Conservation (phyloP, 2,329 filamentous ascomycete species). For the Trichoderma endophyticum region DNA sequence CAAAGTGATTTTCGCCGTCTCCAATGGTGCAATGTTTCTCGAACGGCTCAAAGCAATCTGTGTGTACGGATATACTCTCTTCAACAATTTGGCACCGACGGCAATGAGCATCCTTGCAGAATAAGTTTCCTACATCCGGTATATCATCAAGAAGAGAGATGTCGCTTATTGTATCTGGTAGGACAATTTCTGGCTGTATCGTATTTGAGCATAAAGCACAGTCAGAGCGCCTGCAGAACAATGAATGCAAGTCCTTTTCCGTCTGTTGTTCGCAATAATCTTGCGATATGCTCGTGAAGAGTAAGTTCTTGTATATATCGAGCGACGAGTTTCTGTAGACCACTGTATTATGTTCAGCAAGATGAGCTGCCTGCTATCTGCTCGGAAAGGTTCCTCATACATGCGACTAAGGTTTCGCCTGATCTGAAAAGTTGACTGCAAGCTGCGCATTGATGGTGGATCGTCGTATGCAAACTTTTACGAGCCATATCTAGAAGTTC, state of each 20-base stretch:
- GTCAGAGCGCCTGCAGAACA: neutral
- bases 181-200: neutral
- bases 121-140: neutral
- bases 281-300: neutral
- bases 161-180: neutral
- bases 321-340: neutral
- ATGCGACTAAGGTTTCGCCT: neutral
- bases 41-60: slow-evolving; percentile 4
- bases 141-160: neutral
- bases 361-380: neutral
- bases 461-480: neutral
- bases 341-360: neutral
- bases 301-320: neutral
- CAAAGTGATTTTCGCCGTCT: neutral
- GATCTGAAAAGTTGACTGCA: slow-evolving; percentile 2
- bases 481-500: neutral
- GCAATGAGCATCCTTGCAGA: neutral
- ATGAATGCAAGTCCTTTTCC: neutral
- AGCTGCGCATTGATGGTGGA: neutral
- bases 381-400: neutral
- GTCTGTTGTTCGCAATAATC: neutral
- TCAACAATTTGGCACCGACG: slow-evolving; percentile 8
- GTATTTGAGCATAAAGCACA: neutral
- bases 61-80: neutral
- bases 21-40: neutral